Conservation (phyloP, 208 protist genomes). For the Porcisia hertigi region DNA sequence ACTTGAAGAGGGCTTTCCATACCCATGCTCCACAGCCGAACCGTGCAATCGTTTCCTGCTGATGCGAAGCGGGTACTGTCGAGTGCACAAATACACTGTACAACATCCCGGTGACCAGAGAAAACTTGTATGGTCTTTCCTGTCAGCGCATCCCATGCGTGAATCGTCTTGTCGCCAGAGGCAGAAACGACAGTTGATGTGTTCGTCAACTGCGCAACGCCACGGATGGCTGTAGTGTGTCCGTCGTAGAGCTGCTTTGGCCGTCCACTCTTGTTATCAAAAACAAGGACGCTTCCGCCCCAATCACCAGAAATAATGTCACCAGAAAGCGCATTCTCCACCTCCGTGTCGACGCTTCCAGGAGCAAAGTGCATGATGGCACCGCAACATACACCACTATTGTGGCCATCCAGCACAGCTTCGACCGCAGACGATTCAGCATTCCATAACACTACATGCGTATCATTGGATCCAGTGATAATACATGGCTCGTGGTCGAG, state of each 20-base stretch:
- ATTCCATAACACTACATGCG: conserved; percentile 75
- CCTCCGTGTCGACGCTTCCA: conserved; percentile 3
- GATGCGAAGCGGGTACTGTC: conserved; percentile 55
- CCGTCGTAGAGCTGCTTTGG: conserved; percentile 53
- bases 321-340: conserved; percentile 23
- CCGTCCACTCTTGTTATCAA: conserved; percentile 53
- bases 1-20: conserved; percentile 18
- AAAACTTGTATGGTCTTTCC: conserved; percentile 52
- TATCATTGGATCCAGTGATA: conserved; percentile 77
- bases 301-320: conserved; percentile 84
- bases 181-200: conserved; percentile 52
- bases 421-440: conserved; percentile 40
- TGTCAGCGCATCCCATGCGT: conserved; percentile 66
- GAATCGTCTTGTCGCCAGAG: conserved; percentile 84
- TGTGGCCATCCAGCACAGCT: conserved; percentile 72
- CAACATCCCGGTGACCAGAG: conserved; percentile 59
- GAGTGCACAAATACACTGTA: conserved; percentile 67
- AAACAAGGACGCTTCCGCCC: conserved; percentile 63
- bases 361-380: conserved; percentile 28
- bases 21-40: conserved; percentile 56
- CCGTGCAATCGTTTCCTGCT: conserved; percentile 62
- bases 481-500: conserved; percentile 45
- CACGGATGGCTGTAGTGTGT: conserved; percentile 66
- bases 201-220: conserved; percentile 56
- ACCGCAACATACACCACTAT: conserved; percentile 62